Base-by-base conservation (phyloP, 768 basidiomycete genomes). In the Pleurotus tuber-regium region DNA sequence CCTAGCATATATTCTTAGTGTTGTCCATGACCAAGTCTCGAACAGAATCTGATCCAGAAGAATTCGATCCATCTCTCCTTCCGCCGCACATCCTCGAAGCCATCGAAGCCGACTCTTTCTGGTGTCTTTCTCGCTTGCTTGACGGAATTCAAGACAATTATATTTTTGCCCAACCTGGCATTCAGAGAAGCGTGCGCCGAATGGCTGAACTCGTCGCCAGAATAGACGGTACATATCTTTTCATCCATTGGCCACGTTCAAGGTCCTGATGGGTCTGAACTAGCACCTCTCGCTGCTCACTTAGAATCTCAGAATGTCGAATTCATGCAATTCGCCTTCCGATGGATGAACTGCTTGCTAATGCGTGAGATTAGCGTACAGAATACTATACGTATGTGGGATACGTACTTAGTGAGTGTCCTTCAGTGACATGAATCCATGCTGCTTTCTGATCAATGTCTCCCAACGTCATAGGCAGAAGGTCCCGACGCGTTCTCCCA, bases 71-170 rank as follows among this genome's bases (percentile, higher is more conserved):
- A 3, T 76, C 79, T 0, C 63, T 83, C 12, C 81, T 98, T 16
- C 86, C 93, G 0, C 66, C 78, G 9, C 65, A 77, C 47, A 82
- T 86, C 10, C 72, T 97, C 9, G 81, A 84, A 49, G 96, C 96
- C 4, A 75, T 98, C 49, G 97, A 98, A 67, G 97, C 97, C 1
- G 97, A 99, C 67, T 87, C 92, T 12, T 99, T 98, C 65, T 98
- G 96, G 97, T 98, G 97, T 68, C 79, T 99, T 4, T 93, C 91
- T 6, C 88, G 96, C 43, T 77, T 98, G 24, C 76, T 98, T 23
- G 95, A 98, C 61, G 97, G 96, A 14, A 98, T 98, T 54, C 96
- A 98, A 66, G 95, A 98, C 67, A 98, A 99, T 62, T 99, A 99
- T 60, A 98, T 96, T 54, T 88, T 84, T 40, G 91, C 88, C 2